Evolutionary conservation across 805 yeast genomes (phyloP).

Genomic region (Teunomyces aglyptinius): DNA sequence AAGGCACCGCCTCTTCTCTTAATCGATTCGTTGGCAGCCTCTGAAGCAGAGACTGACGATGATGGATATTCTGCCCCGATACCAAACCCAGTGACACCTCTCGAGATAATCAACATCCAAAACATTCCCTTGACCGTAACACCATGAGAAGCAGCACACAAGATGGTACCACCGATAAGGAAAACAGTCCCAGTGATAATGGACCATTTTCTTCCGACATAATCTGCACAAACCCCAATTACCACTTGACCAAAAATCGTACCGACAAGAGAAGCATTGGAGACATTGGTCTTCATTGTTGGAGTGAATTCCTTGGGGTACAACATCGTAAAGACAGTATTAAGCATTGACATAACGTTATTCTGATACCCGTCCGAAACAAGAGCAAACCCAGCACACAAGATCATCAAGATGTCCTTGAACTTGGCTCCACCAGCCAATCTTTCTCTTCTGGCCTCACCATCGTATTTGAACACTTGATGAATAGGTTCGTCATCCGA

Average conservation of each 20-base stretch:
- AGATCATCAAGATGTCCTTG: constrained; percentile 43
- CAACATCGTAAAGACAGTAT: constrained; percentile 51
- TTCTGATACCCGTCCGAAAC: constrained; percentile 79
- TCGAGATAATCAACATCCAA: constrained; percentile 71
- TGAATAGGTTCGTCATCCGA: neutral
- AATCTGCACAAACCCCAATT: constrained; percentile 63
- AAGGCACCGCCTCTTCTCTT: constrained; percentile 65
- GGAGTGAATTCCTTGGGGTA: constrained; percentile 46
- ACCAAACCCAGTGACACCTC: constrained; percentile 79
- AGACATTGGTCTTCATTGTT: constrained; percentile 58
- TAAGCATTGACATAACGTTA: constrained; percentile 69
- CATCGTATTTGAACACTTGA: constrained; percentile 30
- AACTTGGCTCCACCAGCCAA: constrained; percentile 22
- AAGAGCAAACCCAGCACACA: constrained; percentile 73
- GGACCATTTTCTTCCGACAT: constrained; percentile 70
- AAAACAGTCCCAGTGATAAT: constrained; percentile 61
- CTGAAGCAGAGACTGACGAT: constrained; percentile 64
- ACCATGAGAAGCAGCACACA: constrained; percentile 75
- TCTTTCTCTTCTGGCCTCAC: constrained; percentile 29
- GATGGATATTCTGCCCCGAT: constrained; percentile 78
- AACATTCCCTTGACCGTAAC: constrained; percentile 58
- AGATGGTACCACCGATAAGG: constrained; percentile 59
- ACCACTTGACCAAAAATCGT: constrained; percentile 67
- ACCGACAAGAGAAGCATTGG: constrained; percentile 69
- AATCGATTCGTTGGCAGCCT: constrained; percentile 68